Evolutionary conservation across 2,329 filamentous ascomycete genomes (phyloP).

Genomic region (Sphaerulina vaccinii): DNA sequence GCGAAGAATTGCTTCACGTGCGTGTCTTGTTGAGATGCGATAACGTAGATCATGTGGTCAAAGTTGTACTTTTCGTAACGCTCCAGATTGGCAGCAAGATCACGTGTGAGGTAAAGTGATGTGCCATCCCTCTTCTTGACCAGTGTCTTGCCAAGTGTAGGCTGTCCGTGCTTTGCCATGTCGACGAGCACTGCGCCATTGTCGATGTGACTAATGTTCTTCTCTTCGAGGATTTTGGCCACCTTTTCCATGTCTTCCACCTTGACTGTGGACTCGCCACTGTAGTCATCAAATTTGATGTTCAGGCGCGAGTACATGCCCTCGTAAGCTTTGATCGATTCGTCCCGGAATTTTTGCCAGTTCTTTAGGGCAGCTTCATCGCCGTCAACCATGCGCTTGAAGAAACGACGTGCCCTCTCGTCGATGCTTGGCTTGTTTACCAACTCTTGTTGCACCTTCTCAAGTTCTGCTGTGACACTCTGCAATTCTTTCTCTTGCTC

Average conservation of each 20-base stretch:
- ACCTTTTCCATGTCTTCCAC: slow-evolving; percentile 62
- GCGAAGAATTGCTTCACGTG: slow-evolving; percentile 66
- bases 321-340: slow-evolving; percentile 64
- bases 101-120: slow-evolving; percentile 66
- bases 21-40: slow-evolving; percentile 63
- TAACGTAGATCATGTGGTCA: slow-evolving; percentile 68
- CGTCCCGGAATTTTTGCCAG: slow-evolving; percentile 63
- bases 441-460: slow-evolving; percentile 49
- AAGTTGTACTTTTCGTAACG: slow-evolving; percentile 62
- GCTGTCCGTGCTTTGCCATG: slow-evolving; percentile 65
- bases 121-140: slow-evolving; percentile 67
- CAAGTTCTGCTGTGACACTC: slow-evolving; percentile 47
- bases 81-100: slow-evolving; percentile 65
- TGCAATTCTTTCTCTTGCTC: slow-evolving; percentile 51
- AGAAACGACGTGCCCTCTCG: slow-evolving; percentile 70
- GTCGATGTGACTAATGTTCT: slow-evolving; percentile 61
- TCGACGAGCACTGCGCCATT: slow-evolving; percentile 69
- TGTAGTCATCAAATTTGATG: slow-evolving; percentile 65
- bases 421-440: slow-evolving; percentile 60
- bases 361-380: slow-evolving; percentile 58
- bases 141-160: slow-evolving; percentile 66
- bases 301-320: slow-evolving; percentile 64
- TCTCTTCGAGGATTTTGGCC: slow-evolving; percentile 58
- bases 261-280: slow-evolving; percentile 67
- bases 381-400: slow-evolving; percentile 67